Evolutionary conservation across 2,329 filamentous ascomycete genomes (phyloP).

Genomic region (Beauveria rudraprayagi): DNA sequence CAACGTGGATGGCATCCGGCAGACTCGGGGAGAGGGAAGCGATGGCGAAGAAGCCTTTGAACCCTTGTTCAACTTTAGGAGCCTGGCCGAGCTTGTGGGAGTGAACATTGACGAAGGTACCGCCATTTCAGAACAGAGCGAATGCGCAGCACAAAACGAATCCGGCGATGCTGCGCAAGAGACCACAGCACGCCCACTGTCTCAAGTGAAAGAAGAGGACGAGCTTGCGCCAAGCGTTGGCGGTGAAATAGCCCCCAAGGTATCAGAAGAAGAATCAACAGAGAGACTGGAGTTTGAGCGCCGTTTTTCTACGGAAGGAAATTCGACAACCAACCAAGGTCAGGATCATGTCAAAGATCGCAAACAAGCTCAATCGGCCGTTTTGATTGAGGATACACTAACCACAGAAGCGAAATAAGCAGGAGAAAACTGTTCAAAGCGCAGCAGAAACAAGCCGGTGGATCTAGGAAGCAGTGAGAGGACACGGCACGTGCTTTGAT

Average conservation of each 20-base stretch:
- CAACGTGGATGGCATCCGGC: slow-evolving; percentile 29
- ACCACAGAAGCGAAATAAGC: background rate
- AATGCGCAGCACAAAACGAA: background rate
- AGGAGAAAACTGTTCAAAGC: background rate
- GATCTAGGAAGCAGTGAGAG: too few relatives aligned
- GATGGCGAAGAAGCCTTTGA: slow-evolving; percentile 52
- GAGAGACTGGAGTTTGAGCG: background rate
- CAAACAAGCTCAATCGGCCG: background rate
- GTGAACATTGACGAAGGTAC: slow-evolving; percentile 45
- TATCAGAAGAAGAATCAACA: background rate
- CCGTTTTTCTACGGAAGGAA: background rate
- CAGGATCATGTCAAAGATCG: background rate
- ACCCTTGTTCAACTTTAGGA: slow-evolving; percentile 86
- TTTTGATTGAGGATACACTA: background rate
- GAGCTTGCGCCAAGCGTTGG: slow-evolving; percentile 25
- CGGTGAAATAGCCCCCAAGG: slow-evolving; percentile 8
- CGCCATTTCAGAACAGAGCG: slow-evolving; percentile 20
- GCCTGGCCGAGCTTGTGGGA: slow-evolving; percentile 76
- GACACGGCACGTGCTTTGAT: background rate
- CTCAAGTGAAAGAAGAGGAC: slow-evolving; percentile 31
- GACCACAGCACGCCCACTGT: slow-evolving; percentile 21
- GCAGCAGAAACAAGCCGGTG: too few relatives aligned
- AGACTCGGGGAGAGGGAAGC: slow-evolving; percentile 36
- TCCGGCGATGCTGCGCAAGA: slow-evolving; percentile 17
- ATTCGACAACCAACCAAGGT: background rate